Evolutionary conservation across 208 protist genomes (phyloP), one percentile per base, ranked within the genome.

Genomic region (Trypanosoma rangeli): DNA sequence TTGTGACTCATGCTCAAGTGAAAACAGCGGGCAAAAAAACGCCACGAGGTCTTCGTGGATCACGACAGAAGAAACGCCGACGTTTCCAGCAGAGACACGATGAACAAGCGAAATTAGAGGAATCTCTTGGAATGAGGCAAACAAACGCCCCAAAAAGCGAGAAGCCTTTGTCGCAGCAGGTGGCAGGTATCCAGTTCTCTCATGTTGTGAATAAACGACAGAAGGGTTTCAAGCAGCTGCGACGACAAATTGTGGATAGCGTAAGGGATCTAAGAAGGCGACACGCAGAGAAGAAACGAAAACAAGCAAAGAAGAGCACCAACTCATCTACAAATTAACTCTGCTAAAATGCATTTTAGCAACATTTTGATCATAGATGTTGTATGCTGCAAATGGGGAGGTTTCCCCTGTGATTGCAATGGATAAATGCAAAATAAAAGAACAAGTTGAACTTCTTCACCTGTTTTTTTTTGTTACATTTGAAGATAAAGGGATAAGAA

Each of bases 1-100:
- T 95, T 68, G 86, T 95, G 15, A 95, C 90, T 5, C 90, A 95
- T 68, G 78, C 90, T 3, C 90, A 95, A 66, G 53, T 52, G 10
- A 76, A 80, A 29, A 81, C 63, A 44, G 73, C 76, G 12, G 87
- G 87, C 35, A 93, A 87, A 58, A 95, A 95, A 64, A 85, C 78
- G 10, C 90, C 90, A 13, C 85, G 86, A 39, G 90, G 90, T 33
- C 82, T 95, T 12, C 79, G 90, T 29, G 80, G 90, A 3, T 64
- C 52, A 12, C 78, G 87, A 20, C 86, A 95, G 53, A 85, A 82
- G 55, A 92, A 92, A 60, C 86, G 85, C 39, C 67, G 74, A 53
- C 74, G 71, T 28, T 82, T 81, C 79, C 69, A 90, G 58, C 26
- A 66, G 18, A 68, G 76, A 35, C 70, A 86, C 10, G 78, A 83